Base-by-base conservation (phyloP, 352 stramenopile species). In the Chrysophaeum taylorii region DNA sequence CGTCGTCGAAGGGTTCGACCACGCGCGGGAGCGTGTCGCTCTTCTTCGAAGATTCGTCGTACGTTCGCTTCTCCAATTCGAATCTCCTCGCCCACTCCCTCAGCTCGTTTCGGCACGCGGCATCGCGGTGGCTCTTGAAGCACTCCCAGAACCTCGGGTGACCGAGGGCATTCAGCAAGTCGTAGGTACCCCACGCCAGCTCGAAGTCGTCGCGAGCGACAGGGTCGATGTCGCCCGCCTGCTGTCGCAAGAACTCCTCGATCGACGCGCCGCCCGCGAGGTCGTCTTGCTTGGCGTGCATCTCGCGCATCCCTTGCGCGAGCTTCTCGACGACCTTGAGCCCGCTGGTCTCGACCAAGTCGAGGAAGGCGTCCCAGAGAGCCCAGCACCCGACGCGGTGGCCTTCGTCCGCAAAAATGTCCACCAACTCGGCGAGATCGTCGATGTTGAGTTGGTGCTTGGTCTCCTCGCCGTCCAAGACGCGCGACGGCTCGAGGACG, bases 361-460 rank as follows among this genome's bases (percentile, higher is more conserved):
- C 33, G 15, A 41, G 27, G 33, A 64, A 64, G 7, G 53, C 53
- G 27, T 25, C 53, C 53, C 53, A 64, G 53, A 64, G 53, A 12
- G 53, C 53, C 16, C 25, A 64, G 15, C 7, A 7, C 12, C 53
- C 53, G 33, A 64, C 53, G 29, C 53, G 53, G 33, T 64, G 53
- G 15, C 53, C 53, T n/a, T 64, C 53, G 53, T 64, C 53, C 53
- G 37, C 27, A 33, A 64, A 64, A 33, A 64, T 64, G 53, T 64
- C 53, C 27, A 64, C 33, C 4, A 64, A 21, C 29, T 64, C 53
- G 29, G 41, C 53, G 9, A 42, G 33, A 18, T 38, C 53, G 33
- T 64, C 27, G 7, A n/a, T n/a, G n/a, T n/a, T n/a, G n/a, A n/a
- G n/a, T n/a, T n/a, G n/a, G n/a, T n/a, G n/a, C n/a, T n/a, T n/a